A percentile compares a stretch with the other conserved stretches of the same genome.
phyloP scores from a whole-genome alignment of 768 basidiomycete species.

The Leucocoprinus birnbaumii region DNA sequence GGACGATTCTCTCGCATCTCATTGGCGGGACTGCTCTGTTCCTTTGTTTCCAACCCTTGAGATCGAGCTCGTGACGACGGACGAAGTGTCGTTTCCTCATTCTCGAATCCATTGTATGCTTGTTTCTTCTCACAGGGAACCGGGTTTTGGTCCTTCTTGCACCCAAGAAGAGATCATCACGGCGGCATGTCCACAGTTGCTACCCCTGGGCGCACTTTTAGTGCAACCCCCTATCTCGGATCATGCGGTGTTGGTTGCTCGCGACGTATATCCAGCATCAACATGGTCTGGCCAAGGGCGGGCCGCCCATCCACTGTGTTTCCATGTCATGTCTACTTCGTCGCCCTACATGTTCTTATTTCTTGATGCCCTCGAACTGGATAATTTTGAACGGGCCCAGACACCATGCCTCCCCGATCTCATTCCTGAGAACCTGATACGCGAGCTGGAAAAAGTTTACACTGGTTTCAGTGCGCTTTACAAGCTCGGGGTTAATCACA shows the following conservation, averaged over 20 bases:
- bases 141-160: conserved; percentile 29
- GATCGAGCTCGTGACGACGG: conserved; percentile 19
- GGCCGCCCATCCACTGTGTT: conserved; percentile 15
- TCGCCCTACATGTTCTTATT: conserved; percentile 24
- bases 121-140: conserved; percentile 24
- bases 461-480: conserved; percentile 21
- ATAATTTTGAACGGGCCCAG: conserved; percentile 5
- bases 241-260: conserved; percentile 22
- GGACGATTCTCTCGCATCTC: neutral
- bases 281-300: conserved; percentile 26
- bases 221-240: conserved; percentile 26
- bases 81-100: conserved; percentile 24
- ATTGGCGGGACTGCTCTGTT: neutral
- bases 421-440: conserved; percentile 19
- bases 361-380: conserved; percentile 29
- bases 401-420: conserved; percentile 21
- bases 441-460: conserved; percentile 28
- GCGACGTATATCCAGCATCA: conserved; percentile 18
- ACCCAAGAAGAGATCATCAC: conserved; percentile 32
- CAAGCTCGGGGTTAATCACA: conserved; percentile 17
- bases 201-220: conserved; percentile 23
- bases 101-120: conserved; percentile 20
- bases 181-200: conserved; percentile 25
- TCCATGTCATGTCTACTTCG: neutral
- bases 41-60: conserved; percentile 19